A percentile compares a stretch with the other conserved stretches of the same genome.
Conservation (phyloP, 345 rosid genomes). For the Gossypium mustelinum region DNA sequence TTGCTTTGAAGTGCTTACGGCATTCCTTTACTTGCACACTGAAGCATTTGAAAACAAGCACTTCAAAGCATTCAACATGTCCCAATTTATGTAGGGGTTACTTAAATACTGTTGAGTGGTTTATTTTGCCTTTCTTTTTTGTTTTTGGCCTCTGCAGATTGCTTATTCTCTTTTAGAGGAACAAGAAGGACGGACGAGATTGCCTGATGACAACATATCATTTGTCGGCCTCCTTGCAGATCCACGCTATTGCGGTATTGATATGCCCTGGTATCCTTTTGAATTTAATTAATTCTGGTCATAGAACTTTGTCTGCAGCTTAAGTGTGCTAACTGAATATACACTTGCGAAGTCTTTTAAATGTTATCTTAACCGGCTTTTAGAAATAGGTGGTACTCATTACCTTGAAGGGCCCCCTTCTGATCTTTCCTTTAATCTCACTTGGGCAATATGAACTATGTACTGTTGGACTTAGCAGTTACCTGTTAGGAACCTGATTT, state of each 20-base stretch:
- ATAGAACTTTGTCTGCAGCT: constrained; percentile 12
- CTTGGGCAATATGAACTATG: not conserved
- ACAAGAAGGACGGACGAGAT: constrained; percentile 71
- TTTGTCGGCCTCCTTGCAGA: constrained; percentile 95
- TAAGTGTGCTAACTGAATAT: not conserved
- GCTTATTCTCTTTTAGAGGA: constrained; percentile 85
- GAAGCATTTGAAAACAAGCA: not conserved
- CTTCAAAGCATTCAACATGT: not conserved
- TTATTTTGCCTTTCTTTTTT: not conserved
- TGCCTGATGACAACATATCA: constrained; percentile 73
- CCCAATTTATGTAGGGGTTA: not conserved
- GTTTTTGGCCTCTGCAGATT: constrained; percentile 41
- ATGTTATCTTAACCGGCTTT: not conserved
- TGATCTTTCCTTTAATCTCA: not conserved
- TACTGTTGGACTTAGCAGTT: not conserved
- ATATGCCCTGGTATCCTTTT: constrained; percentile 35
- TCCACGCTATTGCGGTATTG: constrained; percentile 92
- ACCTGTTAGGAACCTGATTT: not conserved
- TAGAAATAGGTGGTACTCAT: not conserved
- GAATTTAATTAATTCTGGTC: constrained; percentile 20
- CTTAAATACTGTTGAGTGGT: not conserved
- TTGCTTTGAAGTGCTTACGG: not conserved
- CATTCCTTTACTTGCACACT: not conserved
- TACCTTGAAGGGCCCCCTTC: not conserved
- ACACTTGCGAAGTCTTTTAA: not conserved